Evolutionary conservation across 257 asterid species (phyloP).

Genomic region (Oldenlandia corymbosa): DNA sequence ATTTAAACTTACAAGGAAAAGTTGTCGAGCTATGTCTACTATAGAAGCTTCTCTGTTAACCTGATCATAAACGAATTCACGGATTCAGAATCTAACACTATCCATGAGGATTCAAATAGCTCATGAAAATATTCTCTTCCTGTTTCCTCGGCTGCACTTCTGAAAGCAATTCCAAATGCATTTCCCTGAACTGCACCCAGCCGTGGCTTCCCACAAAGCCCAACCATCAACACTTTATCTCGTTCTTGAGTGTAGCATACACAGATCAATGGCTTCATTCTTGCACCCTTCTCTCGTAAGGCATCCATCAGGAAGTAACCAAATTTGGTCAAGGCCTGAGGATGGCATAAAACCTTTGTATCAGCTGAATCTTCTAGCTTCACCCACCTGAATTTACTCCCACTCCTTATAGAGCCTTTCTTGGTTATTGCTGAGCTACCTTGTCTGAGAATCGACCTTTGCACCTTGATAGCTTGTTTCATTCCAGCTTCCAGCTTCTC

Average conservation of each 20-base stretch:
- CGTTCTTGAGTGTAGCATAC: slow-evolving; percentile 67
- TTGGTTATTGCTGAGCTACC: slow-evolving; percentile 94
- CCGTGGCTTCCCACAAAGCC: slow-evolving; percentile 89
- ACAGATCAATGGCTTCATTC: slow-evolving; percentile 93
- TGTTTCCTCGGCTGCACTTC: slow-evolving; percentile 86
- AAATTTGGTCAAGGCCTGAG: slow-evolving; percentile 91
- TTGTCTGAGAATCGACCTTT: slow-evolving; percentile 88
- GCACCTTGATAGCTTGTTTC: slow-evolving; percentile 91
- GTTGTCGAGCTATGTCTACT: slow-evolving; percentile 21
- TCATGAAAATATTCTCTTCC: slow-evolving; percentile 95
- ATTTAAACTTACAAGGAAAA: slow-evolving; percentile 19
- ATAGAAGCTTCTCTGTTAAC: slow-evolving; percentile 77
- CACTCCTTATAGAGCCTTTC: slow-evolving; percentile 93
- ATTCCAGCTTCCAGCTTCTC: slow-evolving; percentile 84
- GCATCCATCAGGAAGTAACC: slow-evolving; percentile 94
- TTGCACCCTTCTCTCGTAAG: slow-evolving; percentile 92
- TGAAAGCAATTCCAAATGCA: slow-evolving; percentile 87
- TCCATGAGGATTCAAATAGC: slow-evolving; percentile 94
- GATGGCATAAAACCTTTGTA: slow-evolving; percentile 66
- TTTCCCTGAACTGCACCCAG: slow-evolving; percentile 94
- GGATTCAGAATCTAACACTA: slow-evolving; percentile 73
- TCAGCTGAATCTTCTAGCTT: slow-evolving; percentile 86
- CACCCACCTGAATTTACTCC: slow-evolving; percentile 95
- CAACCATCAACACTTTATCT: slow-evolving; percentile 66
- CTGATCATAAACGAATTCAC: slow-evolving; percentile 94